Percentiles rank a stretch among this genome's conserved stretches.
Evolutionary conservation across 2,329 filamentous ascomycete species (phyloP).

Genomic region (Colletotrichum sp.): DNA sequence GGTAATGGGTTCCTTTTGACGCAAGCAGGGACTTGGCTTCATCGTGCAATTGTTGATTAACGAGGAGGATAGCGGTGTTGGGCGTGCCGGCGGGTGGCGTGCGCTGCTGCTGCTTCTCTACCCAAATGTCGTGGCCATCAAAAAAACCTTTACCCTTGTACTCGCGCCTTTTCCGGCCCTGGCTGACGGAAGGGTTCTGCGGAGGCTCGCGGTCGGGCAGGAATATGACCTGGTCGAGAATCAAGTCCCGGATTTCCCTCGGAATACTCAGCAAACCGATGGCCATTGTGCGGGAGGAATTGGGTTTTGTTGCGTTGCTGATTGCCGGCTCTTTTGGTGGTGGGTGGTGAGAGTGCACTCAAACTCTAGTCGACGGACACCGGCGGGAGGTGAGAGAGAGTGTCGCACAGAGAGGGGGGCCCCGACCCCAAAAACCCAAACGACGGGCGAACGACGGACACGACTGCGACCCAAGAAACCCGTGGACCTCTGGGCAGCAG

Average conservation of each 20-base stretch:
- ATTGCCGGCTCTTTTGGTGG: background rate
- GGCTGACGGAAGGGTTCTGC: conserved; percentile 8
- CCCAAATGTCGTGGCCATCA: conserved; percentile 24
- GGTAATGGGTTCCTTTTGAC: conserved; percentile 10
- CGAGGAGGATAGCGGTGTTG: conserved; percentile 18
- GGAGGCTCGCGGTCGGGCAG: conserved; percentile 15
- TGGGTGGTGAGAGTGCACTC: background rate
- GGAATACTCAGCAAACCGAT: conserved; percentile 19
- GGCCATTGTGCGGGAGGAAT: conserved; percentile 6
- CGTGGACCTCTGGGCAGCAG: background rate
- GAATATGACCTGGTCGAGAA: conserved; percentile 20
- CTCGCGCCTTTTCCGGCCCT: conserved; percentile 20
- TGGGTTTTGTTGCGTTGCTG: background rate
- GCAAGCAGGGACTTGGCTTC: conserved; percentile 19
- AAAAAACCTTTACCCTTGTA: conserved; percentile 21
- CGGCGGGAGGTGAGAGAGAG: background rate
- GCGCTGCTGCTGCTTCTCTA: background rate
- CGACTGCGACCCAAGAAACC: background rate
- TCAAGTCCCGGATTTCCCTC: conserved; percentile 22
- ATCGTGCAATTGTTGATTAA: conserved; percentile 22
- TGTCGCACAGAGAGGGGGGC: background rate
- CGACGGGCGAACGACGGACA: background rate
- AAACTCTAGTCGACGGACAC: background rate
- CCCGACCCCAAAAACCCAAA: background rate
- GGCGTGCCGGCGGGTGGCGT: conserved; percentile 12